Evolutionary conservation across 192 early-diverging fungal genomes (phyloP).

Genomic region (Oehlia diaphana): DNA sequence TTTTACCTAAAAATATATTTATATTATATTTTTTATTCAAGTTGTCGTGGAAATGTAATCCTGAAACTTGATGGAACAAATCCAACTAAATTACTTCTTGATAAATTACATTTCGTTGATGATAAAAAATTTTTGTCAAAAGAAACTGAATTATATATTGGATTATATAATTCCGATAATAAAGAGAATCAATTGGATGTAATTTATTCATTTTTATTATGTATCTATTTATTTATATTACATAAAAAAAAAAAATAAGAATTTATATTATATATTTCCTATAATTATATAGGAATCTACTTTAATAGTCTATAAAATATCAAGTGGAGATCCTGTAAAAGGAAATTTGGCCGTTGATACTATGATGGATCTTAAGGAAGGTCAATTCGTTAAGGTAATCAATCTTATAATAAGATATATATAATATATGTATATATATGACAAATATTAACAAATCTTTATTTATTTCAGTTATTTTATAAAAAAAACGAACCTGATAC

Average conservation of each 20-base stretch:
- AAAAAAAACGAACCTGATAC: not conserved
- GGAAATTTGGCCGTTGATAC: constrained; percentile 63
- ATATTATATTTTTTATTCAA: not conserved
- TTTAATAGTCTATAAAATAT: constrained; percentile 44
- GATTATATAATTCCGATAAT: constrained; percentile 30
- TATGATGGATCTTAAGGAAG: constrained; percentile 45
- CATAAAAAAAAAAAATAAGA: not conserved
- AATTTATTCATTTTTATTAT: not conserved
- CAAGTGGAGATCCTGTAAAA: constrained; percentile 55
- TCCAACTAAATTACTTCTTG: constrained; percentile 49
- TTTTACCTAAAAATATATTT: not conserved
- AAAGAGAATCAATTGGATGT: constrained; percentile 33
- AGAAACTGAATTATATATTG: constrained; percentile 57
- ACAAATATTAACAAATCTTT: not conserved
- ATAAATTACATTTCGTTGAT: constrained; percentile 34
- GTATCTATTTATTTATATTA: not conserved
- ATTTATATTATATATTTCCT: not conserved
- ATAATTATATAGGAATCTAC: constrained; percentile 23
- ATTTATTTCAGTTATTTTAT: not conserved
- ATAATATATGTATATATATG: too few species aligned
- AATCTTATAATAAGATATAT: not conserved
- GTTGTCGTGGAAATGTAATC: constrained; percentile 58
- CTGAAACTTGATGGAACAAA: constrained; percentile 51
- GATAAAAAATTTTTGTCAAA: constrained; percentile 38
- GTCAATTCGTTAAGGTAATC: constrained; percentile 53